Percentiles rank a stretch among this genome's conserved stretches.
Evolutionary conservation across 768 basidiomycete genomes (phyloP).

Genomic region (Pulveroboletus sp.): DNA sequence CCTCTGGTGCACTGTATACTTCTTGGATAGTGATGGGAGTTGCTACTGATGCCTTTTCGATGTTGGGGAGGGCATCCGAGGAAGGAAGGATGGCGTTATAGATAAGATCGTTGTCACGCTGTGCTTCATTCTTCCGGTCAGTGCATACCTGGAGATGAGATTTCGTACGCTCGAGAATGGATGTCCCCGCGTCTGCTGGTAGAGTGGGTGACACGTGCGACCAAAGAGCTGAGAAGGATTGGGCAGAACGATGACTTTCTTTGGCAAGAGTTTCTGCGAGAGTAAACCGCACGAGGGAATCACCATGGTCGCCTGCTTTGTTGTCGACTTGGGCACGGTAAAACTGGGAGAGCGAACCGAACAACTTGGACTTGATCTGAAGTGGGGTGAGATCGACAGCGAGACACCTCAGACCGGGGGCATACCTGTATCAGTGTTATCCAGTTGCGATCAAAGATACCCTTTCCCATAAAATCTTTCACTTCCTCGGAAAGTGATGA

Average conservation of each 20-base stretch:
- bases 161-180: constrained; percentile 80
- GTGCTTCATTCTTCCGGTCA: constrained; percentile 70
- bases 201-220: constrained; percentile 74
- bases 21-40: constrained; percentile 91
- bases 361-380: constrained; percentile 90
- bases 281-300: constrained; percentile 73
- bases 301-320: constrained; percentile 76
- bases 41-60: constrained; percentile 82
- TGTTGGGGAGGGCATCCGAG: constrained; percentile 66
- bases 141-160: constrained; percentile 71
- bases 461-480: constrained; percentile 95
- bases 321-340: constrained; percentile 78
- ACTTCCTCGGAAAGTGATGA: constrained; percentile 80
- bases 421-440: constrained; percentile 75
- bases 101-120: constrained; percentile 93
- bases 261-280: constrained; percentile 77
- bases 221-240: constrained; percentile 68
- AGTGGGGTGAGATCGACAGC: constrained; percentile 4
- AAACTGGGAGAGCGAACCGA: constrained; percentile 81
- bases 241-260: constrained; percentile 69
- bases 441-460: constrained; percentile 95
- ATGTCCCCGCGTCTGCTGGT: constrained; percentile 78
- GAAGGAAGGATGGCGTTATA: constrained; percentile 88
- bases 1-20: constrained; percentile 84
- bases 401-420: neutral